Evolutionary conservation across 768 basidiomycete species (phyloP).

Genomic region (Podaxis sp.): DNA sequence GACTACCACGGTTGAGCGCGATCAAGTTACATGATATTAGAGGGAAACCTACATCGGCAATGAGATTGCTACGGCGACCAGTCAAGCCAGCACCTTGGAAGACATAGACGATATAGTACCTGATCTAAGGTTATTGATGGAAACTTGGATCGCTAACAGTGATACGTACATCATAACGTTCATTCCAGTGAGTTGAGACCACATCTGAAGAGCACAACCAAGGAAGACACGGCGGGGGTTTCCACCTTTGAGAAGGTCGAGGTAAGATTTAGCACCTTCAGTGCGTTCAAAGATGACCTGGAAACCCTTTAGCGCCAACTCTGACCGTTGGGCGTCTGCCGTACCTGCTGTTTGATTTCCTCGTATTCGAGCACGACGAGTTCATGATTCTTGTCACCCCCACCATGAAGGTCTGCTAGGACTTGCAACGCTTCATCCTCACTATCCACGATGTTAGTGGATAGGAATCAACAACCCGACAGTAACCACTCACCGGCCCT

Average conservation of each 20-base stretch:
- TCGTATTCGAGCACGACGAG: constrained; percentile 70
- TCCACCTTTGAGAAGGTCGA: constrained; percentile 64
- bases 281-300: constrained; percentile 56
- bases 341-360: constrained; percentile 58
- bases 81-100: constrained; percentile 79
- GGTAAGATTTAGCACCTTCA: constrained; percentile 70
- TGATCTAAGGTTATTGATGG: constrained; percentile 19
- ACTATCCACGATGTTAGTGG: constrained; percentile 22
- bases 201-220: constrained; percentile 74
- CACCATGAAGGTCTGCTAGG: constrained; percentile 72
- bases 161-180: constrained; percentile 75
- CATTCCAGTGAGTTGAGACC: constrained; percentile 77
- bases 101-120: constrained; percentile 69
- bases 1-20: constrained; percentile 33
- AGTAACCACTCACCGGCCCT: constrained; percentile 39
- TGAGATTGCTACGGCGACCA: constrained; percentile 70
- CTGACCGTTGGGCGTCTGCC: background rate
- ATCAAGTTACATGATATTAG: background rate
- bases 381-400: constrained; percentile 54
- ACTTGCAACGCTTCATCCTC: constrained; percentile 68
- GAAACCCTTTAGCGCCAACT: constrained; percentile 11
- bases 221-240: constrained; percentile 71
- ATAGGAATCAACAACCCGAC: background rate
- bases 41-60: constrained; percentile 47
- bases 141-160: background rate